Percentiles rank a stretch among this genome's conserved stretches.
These are phyloP conservation scores for Rhodotorula toruloides DNA, from an alignment of 768 basidiomycete genomes.

Conservation along the genomic window DNA sequence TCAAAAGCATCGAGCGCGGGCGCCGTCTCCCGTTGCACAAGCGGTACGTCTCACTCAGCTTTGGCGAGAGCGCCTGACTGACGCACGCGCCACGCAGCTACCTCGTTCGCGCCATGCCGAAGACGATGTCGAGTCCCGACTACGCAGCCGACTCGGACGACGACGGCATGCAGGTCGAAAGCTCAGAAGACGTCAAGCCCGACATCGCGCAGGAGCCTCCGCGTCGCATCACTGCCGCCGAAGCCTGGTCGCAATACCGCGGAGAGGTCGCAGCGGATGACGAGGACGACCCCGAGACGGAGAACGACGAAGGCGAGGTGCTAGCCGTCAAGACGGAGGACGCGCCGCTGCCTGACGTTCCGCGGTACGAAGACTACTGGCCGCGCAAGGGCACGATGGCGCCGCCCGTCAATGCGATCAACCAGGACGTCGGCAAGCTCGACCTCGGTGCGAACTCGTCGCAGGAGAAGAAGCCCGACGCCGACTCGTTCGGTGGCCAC, in stretches of 20 bases:
- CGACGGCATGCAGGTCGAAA: not conserved
- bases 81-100: not conserved
- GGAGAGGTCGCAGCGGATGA: not conserved
- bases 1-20: slow-evolving; percentile 20
- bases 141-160: not conserved
- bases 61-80: not conserved
- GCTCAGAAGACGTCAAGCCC: not conserved
- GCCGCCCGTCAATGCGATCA: not conserved
- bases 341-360: not conserved
- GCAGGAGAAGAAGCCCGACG: not conserved
- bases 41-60: slow-evolving; percentile 13
- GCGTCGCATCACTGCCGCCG: not conserved
- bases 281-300: slow-evolving; percentile 11
- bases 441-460: no score
- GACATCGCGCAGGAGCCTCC: not conserved
- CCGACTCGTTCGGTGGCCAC: not conserved
- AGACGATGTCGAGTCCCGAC: not conserved
- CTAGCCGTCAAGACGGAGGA: not conserved
- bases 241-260: not conserved
- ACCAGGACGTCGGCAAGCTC: not conserved
- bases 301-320: not conserved
- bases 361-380: not conserved
- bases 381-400: not conserved
- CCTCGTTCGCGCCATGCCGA: slow-evolving; percentile 14
- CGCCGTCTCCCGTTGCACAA: slow-evolving; percentile 16